Base-by-base conservation (phyloP, 345 rosid species). In the Eucalyptus victrix region DNA sequence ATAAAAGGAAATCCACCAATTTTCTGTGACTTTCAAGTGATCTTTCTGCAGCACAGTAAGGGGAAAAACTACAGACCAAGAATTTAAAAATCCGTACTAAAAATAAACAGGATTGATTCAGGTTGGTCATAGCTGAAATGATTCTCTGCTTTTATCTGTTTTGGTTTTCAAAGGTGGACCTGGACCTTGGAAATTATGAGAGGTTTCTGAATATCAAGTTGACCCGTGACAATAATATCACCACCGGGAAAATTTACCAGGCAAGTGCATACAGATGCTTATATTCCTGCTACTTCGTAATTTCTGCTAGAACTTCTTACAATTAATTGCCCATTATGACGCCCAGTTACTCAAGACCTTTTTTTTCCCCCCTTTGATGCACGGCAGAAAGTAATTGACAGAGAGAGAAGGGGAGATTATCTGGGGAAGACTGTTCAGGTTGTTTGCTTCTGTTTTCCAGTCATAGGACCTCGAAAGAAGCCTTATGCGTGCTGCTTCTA, bases 391-490 rank as follows among this genome's bases (percentile, higher is more conserved):
- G 99, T 98, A 67, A 95, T 98, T 88, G 93, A 96, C 89, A 98
- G 95, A 91, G 99, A 98, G 93, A 96, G 99, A 91, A 96, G 72
- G 90, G 99, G 99, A 85, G 99, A 98, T 92, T 98, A 96, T 90
- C 94, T 98, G 89, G 99, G 99, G 88, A 97, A 95, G 91, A 98
- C 99, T 54, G 99, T 98, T 87, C 99, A 98, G 99, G 99, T 97
- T 87, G 88, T 49, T 69, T 47, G 60, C 49, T 15, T 16, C 34
- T 54, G 45, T 86, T 65, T 50, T 89, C 5, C 51, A 50, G 42
- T 86, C n/a, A 32, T 47, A 42, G n/a, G 86, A 30, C 50, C 51
- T 32, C 12, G 2, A 47, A 49, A 32, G 86, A 26, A 49, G 76
- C 24, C 12, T 53, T 67, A 37, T 69, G 62, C 60, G 76, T 56